A percentile compares a stretch with the other conserved stretches of the same genome.
These are phyloP conservation scores for Tilletia walkeri DNA, from an alignment of 1,284 basidiomycete species.

Conservation along the genomic window DNA sequence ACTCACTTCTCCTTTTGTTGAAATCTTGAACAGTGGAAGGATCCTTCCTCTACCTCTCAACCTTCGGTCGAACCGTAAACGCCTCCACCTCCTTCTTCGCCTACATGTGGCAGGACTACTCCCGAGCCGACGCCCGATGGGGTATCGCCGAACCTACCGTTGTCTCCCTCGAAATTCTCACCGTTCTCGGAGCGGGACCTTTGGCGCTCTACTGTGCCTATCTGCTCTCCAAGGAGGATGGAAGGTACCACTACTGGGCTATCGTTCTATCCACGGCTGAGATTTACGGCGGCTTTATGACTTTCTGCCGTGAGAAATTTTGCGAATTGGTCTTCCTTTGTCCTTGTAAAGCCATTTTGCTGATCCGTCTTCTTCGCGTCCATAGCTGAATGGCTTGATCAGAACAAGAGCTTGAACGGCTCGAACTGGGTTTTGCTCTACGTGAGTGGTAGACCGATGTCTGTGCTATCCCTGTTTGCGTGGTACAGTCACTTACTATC, in stretches of 20 bases:
- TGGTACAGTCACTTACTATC: background rate
- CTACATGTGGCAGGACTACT: constrained; percentile 48
- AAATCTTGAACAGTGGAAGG: constrained; percentile 33
- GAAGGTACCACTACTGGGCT: constrained; percentile 45
- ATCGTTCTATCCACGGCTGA: constrained; percentile 44
- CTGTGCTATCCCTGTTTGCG: constrained; percentile 17
- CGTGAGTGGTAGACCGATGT: constrained; percentile 7
- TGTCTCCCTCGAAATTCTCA: constrained; percentile 45
- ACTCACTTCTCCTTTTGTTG: background rate
- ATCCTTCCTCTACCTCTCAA: constrained; percentile 44
- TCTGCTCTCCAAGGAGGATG: constrained; percentile 30
- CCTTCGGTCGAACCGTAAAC: constrained; percentile 35
- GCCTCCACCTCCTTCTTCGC: constrained; percentile 38
- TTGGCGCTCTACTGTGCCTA: constrained; percentile 43
- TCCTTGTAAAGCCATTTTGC: no score
- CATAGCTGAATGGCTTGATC: constrained; percentile 39
- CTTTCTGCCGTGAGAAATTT: background rate
- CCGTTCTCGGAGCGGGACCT: constrained; percentile 42
- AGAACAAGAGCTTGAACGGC: constrained; percentile 18
- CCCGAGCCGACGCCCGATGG: constrained; percentile 45
- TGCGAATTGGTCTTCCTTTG: no score
- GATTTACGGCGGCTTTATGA: constrained; percentile 31
- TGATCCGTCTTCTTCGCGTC: constrained; percentile 18
- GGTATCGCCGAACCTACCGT: constrained; percentile 39
- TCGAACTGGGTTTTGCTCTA: constrained; percentile 20